phyloP scores from a whole-genome alignment of 176 grass and related monocot species.

The Pharus latifolius region DNA sequence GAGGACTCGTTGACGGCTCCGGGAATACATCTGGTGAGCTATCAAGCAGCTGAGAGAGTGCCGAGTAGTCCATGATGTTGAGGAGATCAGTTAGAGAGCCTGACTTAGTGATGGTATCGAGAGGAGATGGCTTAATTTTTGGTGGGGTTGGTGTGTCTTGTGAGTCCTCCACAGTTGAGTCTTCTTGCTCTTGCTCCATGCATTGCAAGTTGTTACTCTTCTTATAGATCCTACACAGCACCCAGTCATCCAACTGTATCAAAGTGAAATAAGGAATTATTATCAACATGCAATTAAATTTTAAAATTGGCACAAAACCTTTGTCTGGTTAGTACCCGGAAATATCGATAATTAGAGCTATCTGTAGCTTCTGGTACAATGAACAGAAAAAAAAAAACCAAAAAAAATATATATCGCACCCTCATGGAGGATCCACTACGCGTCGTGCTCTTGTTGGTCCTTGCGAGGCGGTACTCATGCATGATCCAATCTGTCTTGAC shows the following conservation, averaged over 20 bases:
- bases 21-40: neutral
- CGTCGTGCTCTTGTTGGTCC: neutral
- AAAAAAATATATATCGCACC: constrained; percentile 1
- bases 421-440: constrained; percentile 44
- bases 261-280: neutral
- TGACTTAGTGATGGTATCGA: constrained; percentile 23
- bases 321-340: no score
- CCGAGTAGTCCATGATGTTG: constrained; percentile 27
- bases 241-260: constrained; percentile 73
- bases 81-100: constrained; percentile 52
- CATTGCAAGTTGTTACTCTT: constrained; percentile 24
- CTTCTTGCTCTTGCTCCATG: constrained; percentile 24
- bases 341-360: neutral
- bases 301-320: no score
- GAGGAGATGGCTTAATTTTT: no score
- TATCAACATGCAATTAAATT: no score
- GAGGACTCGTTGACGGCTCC: neutral
- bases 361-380: neutral
- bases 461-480: constrained; percentile 67
- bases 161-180: constrained; percentile 30
- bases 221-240: constrained; percentile 70
- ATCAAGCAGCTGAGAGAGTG: constrained; percentile 30
- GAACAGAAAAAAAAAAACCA: neutral
- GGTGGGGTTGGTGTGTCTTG: no score
- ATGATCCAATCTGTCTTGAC: constrained; percentile 84